A percentile compares a stretch with the other conserved stretches of the same genome.
phyloP scores from a whole-genome alignment of 495 filamentous ascomycete genomes.

The Cenococcum geophilum region DNA sequence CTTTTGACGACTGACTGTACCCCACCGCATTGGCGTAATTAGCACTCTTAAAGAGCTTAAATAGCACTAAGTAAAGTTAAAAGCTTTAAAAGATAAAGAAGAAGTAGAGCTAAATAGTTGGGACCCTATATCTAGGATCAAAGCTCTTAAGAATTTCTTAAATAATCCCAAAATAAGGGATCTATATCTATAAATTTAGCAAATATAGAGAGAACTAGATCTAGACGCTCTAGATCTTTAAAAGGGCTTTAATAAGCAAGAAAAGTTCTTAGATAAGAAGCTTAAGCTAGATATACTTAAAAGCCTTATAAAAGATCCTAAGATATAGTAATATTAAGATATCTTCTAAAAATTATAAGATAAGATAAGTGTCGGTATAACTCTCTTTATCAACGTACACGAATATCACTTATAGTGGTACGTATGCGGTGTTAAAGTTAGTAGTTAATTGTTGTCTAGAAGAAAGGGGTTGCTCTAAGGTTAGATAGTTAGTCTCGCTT shows the following conservation, averaged over 20 bases:
- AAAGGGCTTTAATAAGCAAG: not conserved
- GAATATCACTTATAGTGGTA: too few species aligned
- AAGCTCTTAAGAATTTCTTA: not conserved
- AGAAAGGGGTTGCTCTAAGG: too few species aligned
- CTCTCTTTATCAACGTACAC: too few species aligned
- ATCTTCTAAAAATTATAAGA: conserved; percentile 2
- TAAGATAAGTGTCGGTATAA: too few species aligned
- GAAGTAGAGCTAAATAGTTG: conserved; percentile 3
- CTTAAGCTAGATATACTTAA: too few species aligned
- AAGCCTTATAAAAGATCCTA: not conserved
- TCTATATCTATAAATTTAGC: not conserved
- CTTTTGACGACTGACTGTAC: too few species aligned
- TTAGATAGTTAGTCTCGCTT: too few species aligned
- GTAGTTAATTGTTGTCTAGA: too few species aligned
- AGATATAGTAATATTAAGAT: not conserved
- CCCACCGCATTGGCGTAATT: not conserved
- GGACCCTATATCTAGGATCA: conserved; percentile 6
- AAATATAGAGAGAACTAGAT: conserved; percentile 2
- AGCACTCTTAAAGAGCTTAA: not conserved
- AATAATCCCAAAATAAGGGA: not conserved
- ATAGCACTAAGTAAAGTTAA: not conserved
- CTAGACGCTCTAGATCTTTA: not conserved
- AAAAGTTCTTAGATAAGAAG: conserved; percentile 1
- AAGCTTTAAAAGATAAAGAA: not conserved
- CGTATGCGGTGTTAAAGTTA: too few species aligned